These are phyloP conservation scores for Stemphylium lycopersici DNA, from an alignment of 2,329 filamentous ascomycete species.

Conservation along the genomic window DNA sequence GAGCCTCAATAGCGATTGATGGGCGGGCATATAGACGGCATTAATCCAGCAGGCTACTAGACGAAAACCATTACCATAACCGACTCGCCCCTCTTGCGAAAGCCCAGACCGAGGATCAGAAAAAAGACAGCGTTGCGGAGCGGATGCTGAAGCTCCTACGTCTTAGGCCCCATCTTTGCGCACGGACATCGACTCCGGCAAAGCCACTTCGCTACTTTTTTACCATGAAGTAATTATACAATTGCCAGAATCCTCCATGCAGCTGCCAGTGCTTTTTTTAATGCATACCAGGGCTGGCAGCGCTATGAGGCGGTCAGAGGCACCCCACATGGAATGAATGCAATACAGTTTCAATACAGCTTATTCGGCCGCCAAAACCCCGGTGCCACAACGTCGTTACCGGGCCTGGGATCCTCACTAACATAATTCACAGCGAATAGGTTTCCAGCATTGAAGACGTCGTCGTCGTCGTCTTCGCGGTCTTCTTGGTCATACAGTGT, in stretches of 20 bases:
- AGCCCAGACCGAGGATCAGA: conserved; percentile 36
- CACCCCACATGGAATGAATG: not conserved
- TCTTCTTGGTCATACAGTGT: not conserved
- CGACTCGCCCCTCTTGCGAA: conserved; percentile 19
- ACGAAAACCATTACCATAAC: conserved; percentile 21
- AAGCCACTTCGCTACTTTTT: not conserved
- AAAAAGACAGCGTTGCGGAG: conserved; percentile 11
- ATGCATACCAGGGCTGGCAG: not conserved
- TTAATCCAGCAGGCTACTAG: conserved; percentile 21
- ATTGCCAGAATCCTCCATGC: not conserved
- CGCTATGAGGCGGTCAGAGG: not conserved
- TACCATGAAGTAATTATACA: not conserved
- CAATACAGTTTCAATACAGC: conserved; percentile 48
- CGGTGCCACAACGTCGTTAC: conserved; percentile 24
- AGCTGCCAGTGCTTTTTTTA: not conserved
- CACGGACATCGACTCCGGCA: conserved; percentile 17
- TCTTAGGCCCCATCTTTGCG: conserved; percentile 6
- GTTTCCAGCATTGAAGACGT: not conserved
- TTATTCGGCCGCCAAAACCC: conserved; percentile 55
- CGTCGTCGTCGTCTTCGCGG: not conserved
- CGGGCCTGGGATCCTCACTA: conserved; percentile 4
- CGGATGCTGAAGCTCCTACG: not conserved
- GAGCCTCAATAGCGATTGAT: conserved; percentile 31
- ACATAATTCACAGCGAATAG: not conserved
- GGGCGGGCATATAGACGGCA: conserved; percentile 33